Evolutionary conservation across 768 basidiomycete species (phyloP), one percentile per base, ranked within the genome.

Genomic region (Candolleomyces aberdarensis): DNA sequence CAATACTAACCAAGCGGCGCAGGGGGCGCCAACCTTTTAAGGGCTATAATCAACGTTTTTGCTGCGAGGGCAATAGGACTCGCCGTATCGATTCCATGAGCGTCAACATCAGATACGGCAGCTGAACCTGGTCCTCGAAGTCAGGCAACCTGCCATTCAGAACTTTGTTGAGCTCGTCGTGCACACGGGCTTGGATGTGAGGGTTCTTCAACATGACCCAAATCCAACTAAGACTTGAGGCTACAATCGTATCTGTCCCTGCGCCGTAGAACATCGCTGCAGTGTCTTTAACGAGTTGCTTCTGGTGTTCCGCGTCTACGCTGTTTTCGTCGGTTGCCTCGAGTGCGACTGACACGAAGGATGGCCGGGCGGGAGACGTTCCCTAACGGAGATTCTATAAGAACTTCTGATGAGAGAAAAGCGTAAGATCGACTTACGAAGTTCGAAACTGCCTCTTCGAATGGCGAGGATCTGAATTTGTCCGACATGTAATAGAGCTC

Each of bases 191-290:
- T 64, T 76, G 75, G 0, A 71, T 71, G 3, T 78, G 75, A 1
- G 79, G 80, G 62, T 76, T 66, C 19, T 69, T 66, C 0, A 75
- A 65, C 76, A 81, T 78, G 1, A 74, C 76, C 6, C 78, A 70
- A 32, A 80, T 56, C 60, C 81, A 77, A 11, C 62, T 63, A 20
- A 65, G 66, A 13, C 72, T 65, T 3, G 68, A 63, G 2, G 70
- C 68, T 1, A 70, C 59, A 2, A 69, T 73, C 11, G 73, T 72
- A 43, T 73, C 70, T 13, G 69, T 65, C 11, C 66, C 71, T 40
- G 69, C 65, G 52, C 56, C 65, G 52, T 67, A 72, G 60, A 72
- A 52, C 19, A 68, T 68, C 11, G 62, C 69, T 36, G 71, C 69
- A 13, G 65, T 63, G 4, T 60, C 62, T 44, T 68, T 66, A 29